phyloP scores from a whole-genome alignment of 2,329 filamentous ascomycete genomes.

The Pyrenophora teres region DNA sequence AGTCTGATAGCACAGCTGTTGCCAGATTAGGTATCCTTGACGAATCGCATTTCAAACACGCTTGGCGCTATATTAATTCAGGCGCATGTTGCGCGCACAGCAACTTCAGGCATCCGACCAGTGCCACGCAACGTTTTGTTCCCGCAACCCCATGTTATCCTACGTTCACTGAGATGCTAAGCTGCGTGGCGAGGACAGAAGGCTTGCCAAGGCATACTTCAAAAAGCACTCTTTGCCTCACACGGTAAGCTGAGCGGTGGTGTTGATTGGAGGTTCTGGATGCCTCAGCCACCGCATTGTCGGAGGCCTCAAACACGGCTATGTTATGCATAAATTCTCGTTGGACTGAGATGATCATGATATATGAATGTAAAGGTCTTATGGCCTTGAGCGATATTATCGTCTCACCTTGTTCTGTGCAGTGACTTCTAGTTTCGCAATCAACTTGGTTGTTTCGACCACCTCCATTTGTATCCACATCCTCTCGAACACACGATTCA shows the following conservation, averaged over 20 bases:
- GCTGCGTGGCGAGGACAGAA: background rate
- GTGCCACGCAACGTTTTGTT: background rate
- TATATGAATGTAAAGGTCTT: background rate
- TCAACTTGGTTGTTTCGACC: background rate
- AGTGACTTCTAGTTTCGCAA: background rate
- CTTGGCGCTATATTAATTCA: background rate
- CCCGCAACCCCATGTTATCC: background rate
- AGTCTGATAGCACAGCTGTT: background rate
- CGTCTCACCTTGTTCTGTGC: background rate
- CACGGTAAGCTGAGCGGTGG: conserved; percentile 2
- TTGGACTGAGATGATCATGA: background rate
- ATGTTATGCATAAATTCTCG: background rate
- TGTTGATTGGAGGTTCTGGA: background rate
- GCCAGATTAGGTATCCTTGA: background rate
- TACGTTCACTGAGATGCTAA: background rate
- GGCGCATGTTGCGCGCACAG: background rate
- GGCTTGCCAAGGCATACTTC: background rate
- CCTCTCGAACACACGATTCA: background rate
- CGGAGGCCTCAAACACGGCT: background rate
- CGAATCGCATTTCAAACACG: conserved; percentile 7
- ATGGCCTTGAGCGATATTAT: background rate
- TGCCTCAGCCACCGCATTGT: background rate
- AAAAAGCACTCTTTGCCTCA: background rate
- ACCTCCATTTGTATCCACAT: background rate
- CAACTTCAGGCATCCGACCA: background rate